phyloP scores from a whole-genome alignment of 2,329 filamentous ascomycete species.

The Fusarium decemcellulare region DNA sequence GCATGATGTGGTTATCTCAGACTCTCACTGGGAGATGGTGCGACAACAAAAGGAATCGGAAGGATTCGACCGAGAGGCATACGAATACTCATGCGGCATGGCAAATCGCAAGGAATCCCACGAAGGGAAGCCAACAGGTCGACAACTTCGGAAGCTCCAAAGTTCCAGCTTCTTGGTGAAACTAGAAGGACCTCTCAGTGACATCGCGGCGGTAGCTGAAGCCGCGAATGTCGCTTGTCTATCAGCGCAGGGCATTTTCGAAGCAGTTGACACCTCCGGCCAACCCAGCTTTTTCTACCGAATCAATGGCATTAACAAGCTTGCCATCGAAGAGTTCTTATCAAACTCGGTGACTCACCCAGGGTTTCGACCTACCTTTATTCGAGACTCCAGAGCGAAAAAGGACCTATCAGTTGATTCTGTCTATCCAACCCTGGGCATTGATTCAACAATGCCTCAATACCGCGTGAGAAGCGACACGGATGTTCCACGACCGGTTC shows the following conservation, averaged over 20 bases:
- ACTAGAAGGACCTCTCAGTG: neutral
- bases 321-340: neutral
- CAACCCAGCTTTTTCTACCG: conserved; percentile 1
- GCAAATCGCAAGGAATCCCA: neutral
- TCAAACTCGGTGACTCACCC: too few species aligned
- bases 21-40: conserved; percentile 5
- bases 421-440: neutral
- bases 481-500: neutral
- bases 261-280: neutral
- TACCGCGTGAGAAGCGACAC: neutral
- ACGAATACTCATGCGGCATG: conserved; percentile 5
- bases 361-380: neutral
- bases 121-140: neutral
- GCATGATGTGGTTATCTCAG: neutral
- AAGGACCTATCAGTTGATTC: conserved; percentile 5
- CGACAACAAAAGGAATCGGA: neutral
- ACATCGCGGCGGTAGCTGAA: neutral
- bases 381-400: neutral
- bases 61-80: conserved; percentile 10
- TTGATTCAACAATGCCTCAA: conserved; percentile 20
- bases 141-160: neutral
- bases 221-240: neutral
- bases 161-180: conserved; percentile 9
- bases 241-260: neutral
- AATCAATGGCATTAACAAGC: neutral